These are phyloP conservation scores for Leccinum truebloodii DNA, from an alignment of 768 basidiomycete species.

Conservation along the genomic window DNA sequence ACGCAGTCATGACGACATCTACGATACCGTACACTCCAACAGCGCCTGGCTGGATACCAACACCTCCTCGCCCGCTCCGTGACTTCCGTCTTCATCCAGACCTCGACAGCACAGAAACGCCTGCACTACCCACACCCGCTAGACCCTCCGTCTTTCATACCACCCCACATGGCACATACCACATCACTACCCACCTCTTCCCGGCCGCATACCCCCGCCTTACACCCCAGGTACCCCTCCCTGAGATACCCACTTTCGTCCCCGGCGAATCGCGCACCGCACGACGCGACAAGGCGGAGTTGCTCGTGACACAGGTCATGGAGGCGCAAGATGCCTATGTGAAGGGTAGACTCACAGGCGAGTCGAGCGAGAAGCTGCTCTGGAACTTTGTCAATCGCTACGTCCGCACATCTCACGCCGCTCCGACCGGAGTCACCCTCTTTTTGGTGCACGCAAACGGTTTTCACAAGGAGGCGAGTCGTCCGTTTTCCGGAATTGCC, in stretches of 20 bases:
- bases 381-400: slow-evolving; percentile 80
- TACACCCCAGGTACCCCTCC: slow-evolving; percentile 25
- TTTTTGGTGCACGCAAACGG: slow-evolving; percentile 86
- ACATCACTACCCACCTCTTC: slow-evolving; percentile 31
- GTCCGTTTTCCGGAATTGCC: background rate
- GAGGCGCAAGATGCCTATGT: slow-evolving; percentile 16
- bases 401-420: slow-evolving; percentile 28
- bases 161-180: slow-evolving; percentile 17
- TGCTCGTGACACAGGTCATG: slow-evolving; percentile 21
- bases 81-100: slow-evolving; percentile 16
- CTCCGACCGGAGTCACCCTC: slow-evolving; percentile 49
- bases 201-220: slow-evolving; percentile 32
- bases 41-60: slow-evolving; percentile 17
- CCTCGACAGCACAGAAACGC: slow-evolving; percentile 6
- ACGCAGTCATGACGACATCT: slow-evolving; percentile 3
- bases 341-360: slow-evolving; percentile 17
- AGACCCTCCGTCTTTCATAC: slow-evolving; percentile 24
- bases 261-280: slow-evolving; percentile 1
- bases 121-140: slow-evolving; percentile 22
- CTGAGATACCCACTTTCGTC: slow-evolving; percentile 17
- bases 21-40: slow-evolving; percentile 24
- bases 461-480: slow-evolving; percentile 77
- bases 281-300: slow-evolving; percentile 12
- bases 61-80: slow-evolving; percentile 25
- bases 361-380: slow-evolving; percentile 38